Percentiles rank a stretch among this genome's conserved stretches.
These are phyloP conservation scores for Penicillium concentricum DNA, from an alignment of 2,329 filamentous ascomycete species.

Conservation along the genomic window DNA sequence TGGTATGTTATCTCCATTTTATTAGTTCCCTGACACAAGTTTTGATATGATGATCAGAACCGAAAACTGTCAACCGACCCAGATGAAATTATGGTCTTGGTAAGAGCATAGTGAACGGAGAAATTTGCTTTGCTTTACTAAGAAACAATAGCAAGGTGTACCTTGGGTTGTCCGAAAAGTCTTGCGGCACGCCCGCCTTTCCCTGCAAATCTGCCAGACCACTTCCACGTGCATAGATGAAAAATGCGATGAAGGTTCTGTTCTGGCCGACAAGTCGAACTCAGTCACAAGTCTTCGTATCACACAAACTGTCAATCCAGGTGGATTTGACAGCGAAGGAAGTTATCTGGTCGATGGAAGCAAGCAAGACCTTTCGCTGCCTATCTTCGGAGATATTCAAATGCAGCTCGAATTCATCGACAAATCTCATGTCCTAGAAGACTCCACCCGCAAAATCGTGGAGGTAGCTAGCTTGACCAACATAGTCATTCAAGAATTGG, in stretches of 20 bases:
- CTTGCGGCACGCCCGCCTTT: slow-evolving; percentile 14
- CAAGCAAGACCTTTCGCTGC: slow-evolving; percentile 7
- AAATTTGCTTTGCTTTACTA: background rate
- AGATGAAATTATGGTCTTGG: slow-evolving; percentile 17
- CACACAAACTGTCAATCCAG: slow-evolving; percentile 16
- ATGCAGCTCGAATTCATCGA: slow-evolving; percentile 11
- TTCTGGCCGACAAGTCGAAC: background rate
- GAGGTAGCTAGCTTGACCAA: background rate
- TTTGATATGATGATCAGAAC: slow-evolving; percentile 9
- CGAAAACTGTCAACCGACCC: slow-evolving; percentile 19
- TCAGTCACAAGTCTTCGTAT: slow-evolving; percentile 9
- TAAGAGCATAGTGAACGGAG: background rate
- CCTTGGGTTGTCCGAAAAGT: slow-evolving; percentile 17
- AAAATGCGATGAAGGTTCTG: background rate
- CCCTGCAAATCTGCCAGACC: slow-evolving; percentile 15
- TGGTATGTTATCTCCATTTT: slow-evolving; percentile 5
- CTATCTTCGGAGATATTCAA: slow-evolving; percentile 18
- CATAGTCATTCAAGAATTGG: slow-evolving; percentile 15
- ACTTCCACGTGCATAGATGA: background rate
- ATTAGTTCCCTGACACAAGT: background rate
- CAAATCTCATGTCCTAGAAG: slow-evolving; percentile 2
- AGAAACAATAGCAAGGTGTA: slow-evolving; percentile 18
- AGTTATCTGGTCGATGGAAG: slow-evolving; percentile 13
- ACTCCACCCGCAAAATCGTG: slow-evolving; percentile 5
- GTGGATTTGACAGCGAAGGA: slow-evolving; percentile 18